Percentiles rank a stretch among this genome's conserved stretches.
Conservation (phyloP, 768 basidiomycete genomes). For the Serendipita sp. region DNA sequence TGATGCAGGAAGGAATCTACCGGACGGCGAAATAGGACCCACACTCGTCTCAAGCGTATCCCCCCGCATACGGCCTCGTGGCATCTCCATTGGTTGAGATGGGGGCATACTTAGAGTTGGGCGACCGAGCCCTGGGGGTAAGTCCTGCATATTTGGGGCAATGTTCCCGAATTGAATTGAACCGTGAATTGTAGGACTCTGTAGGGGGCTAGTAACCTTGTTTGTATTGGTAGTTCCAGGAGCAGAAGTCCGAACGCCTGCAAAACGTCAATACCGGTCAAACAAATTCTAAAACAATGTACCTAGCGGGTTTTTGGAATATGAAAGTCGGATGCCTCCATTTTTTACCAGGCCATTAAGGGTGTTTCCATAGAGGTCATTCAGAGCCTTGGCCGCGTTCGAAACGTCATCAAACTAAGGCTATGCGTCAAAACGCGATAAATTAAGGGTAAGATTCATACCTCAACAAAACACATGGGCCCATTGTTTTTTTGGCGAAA, state of each 20-base stretch:
- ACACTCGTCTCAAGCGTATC: background rate
- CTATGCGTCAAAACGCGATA: constrained; percentile 6
- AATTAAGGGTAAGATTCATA: constrained; percentile 20
- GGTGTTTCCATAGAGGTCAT: constrained; percentile 82
- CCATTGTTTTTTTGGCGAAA: constrained; percentile 95
- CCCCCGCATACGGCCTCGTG: background rate
- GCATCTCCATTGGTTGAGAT: background rate
- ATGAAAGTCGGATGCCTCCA: constrained; percentile 88
- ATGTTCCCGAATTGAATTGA: background rate
- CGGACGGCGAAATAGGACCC: background rate
- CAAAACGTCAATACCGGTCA: background rate
- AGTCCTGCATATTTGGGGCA: background rate
- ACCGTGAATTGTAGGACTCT: constrained; percentile 1
- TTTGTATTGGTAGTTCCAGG: background rate
- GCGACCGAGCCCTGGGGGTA: background rate
- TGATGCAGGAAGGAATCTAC: background rate
- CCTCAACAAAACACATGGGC: constrained; percentile 99
- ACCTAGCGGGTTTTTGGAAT: constrained; percentile 97
- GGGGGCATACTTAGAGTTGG: background rate
- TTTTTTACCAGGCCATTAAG: constrained; percentile 85
- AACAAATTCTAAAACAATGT: constrained; percentile 6
- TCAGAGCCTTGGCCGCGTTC: constrained; percentile 72
- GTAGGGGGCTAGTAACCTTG: background rate
- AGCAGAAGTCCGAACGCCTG: background rate
- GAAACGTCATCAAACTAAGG: constrained; percentile 77